These are phyloP conservation scores for Dactylellina leptospora DNA, from an alignment of 2,329 filamentous ascomycete species.

Conservation along the genomic window DNA sequence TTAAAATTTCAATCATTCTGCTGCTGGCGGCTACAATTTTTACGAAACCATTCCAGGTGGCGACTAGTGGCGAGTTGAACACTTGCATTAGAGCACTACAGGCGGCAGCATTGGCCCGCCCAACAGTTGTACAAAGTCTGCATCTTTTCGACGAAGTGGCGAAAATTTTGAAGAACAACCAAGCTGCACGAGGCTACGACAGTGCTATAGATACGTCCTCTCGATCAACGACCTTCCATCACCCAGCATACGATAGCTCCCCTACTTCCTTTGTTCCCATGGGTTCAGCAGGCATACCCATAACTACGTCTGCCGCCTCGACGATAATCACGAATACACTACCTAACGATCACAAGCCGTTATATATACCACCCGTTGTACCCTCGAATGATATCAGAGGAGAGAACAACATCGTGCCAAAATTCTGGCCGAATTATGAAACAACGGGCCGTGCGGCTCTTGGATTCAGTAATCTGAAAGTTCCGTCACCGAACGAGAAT, in stretches of 20 bases:
- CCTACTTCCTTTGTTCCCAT: slow-evolving; percentile 13
- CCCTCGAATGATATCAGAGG: slow-evolving; percentile 37
- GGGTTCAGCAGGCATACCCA: slow-evolving; percentile 11
- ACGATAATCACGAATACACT: slow-evolving; percentile 16
- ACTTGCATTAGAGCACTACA: slow-evolving; percentile 55
- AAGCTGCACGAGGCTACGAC: slow-evolving; percentile 5
- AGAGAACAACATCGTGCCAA: slow-evolving; percentile 35
- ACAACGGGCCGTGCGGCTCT: slow-evolving; percentile 31
- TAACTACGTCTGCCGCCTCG: slow-evolving; percentile 7
- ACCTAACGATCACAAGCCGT: slow-evolving; percentile 13
- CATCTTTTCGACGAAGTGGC: slow-evolving; percentile 56
- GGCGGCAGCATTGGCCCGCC: slow-evolving; percentile 46
- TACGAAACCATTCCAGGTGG: slow-evolving; percentile 54
- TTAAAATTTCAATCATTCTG: slow-evolving; percentile 56
- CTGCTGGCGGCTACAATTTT: slow-evolving; percentile 56
- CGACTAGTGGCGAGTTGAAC: slow-evolving; percentile 54
- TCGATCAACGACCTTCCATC: slow-evolving; percentile 14
- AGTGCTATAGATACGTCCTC: slow-evolving; percentile 1
- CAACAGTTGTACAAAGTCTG: slow-evolving; percentile 51
- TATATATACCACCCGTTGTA: slow-evolving; percentile 35
- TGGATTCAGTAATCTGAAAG: slow-evolving; percentile 40
- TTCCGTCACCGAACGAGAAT: slow-evolving; percentile 31
- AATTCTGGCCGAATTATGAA: slow-evolving; percentile 49
- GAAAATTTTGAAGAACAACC: slow-evolving; percentile 43
- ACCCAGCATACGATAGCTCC: slow-evolving; percentile 11